phyloP scores from a whole-genome alignment of 352 stramenopile genomes.

The Pythium periplocum region DNA sequence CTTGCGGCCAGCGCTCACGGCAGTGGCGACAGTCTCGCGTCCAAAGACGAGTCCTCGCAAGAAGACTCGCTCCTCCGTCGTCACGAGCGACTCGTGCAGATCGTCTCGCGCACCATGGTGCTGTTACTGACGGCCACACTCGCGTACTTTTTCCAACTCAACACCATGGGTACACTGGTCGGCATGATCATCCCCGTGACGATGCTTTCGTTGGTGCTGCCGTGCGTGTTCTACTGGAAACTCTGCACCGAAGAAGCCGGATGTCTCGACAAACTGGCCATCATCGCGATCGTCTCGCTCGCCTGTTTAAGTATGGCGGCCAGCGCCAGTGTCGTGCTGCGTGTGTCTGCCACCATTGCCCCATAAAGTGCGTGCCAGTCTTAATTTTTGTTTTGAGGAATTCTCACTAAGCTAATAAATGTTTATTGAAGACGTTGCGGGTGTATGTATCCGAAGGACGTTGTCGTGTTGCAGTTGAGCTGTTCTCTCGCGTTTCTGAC shows the following conservation, averaged over 20 bases:
- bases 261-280: constrained; percentile 32
- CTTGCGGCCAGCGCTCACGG: constrained; percentile 12
- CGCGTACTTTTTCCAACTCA: constrained; percentile 49
- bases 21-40: constrained; percentile 2
- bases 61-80: constrained; percentile 1
- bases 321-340: constrained; percentile 45
- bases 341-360: not conserved
- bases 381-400: not conserved
- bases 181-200: constrained; percentile 60
- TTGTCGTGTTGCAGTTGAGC: not conserved
- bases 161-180: constrained; percentile 51
- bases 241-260: constrained; percentile 61
- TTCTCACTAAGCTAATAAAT: not conserved
- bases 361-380: not conserved
- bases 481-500: not conserved
- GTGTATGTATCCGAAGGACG: not conserved
- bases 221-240: constrained; percentile 62
- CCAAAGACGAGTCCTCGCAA: not conserved
- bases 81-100: constrained; percentile 20
- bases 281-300: constrained; percentile 33
- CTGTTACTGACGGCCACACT: constrained; percentile 45
- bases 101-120: constrained; percentile 44
- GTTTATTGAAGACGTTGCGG: not conserved
- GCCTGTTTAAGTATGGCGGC: constrained; percentile 42
- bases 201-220: constrained; percentile 56